Conservation (phyloP, 345 rosid species). For the Excoecaria cochinchinensis region DNA sequence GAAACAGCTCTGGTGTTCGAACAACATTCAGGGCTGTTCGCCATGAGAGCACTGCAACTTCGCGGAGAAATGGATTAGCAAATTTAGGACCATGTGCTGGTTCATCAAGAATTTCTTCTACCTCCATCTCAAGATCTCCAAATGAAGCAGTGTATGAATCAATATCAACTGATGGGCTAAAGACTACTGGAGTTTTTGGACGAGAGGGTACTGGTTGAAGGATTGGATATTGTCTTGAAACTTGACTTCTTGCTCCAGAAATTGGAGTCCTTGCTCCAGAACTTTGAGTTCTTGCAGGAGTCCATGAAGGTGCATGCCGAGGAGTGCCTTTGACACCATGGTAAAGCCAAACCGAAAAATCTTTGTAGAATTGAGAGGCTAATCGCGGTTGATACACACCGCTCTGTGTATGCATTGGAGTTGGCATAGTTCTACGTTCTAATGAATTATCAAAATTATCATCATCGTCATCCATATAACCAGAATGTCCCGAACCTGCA, state of each 20-base stretch:
- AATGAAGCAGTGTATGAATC: slow-evolving; percentile 34
- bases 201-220: slow-evolving; percentile 31
- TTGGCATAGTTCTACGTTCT: slow-evolving; percentile 39
- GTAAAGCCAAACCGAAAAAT: slow-evolving; percentile 62
- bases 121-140: slow-evolving; percentile 38
- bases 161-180: slow-evolving; percentile 15
- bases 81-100: slow-evolving; percentile 48
- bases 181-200: slow-evolving; percentile 31
- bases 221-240: slow-evolving; percentile 30
- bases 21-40: slow-evolving; percentile 47
- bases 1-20: slow-evolving; percentile 63
- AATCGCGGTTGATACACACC: slow-evolving; percentile 45
- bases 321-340: slow-evolving; percentile 53
- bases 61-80: slow-evolving; percentile 66
- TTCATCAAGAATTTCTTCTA: slow-evolving; percentile 45
- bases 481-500: slow-evolving; percentile 24
- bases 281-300: slow-evolving; percentile 51
- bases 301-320: slow-evolving; percentile 54
- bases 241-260: slow-evolving; percentile 27
- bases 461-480: slow-evolving; percentile 24
- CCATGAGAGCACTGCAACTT: slow-evolving; percentile 54
- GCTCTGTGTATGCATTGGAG: slow-evolving; percentile 47
- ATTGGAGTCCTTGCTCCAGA: slow-evolving; percentile 30
- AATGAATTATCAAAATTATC: slow-evolving; percentile 50
- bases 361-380: slow-evolving; percentile 68